phyloP scores from a whole-genome alignment of 257 asterid genomes.

The Solanum gandarillasii region DNA sequence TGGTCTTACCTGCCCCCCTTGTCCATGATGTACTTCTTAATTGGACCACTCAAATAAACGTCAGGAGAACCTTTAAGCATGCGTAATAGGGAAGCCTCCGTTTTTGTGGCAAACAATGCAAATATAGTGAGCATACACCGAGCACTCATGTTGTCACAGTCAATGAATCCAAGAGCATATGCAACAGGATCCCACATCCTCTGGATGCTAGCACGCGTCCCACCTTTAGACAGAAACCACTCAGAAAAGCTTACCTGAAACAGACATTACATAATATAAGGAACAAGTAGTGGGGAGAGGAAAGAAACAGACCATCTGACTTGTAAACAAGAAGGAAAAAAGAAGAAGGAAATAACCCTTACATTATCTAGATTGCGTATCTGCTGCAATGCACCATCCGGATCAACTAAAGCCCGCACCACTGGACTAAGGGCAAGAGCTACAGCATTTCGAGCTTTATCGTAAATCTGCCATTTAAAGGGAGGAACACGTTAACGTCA shows the following conservation, averaged over 20 bases:
- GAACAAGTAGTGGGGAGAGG: neutral
- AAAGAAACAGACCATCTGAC: neutral
- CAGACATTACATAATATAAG: slow-evolving; percentile 7
- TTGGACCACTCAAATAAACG: slow-evolving; percentile 92
- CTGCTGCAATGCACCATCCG: slow-evolving; percentile 85
- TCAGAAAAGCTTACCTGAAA: slow-evolving; percentile 88
- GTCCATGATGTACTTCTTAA: slow-evolving; percentile 65
- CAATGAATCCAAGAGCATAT: slow-evolving; percentile 97
- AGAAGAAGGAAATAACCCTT: slow-evolving; percentile 13
- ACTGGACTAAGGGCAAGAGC: slow-evolving; percentile 99
- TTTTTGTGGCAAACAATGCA: slow-evolving; percentile 90
- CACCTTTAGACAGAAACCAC: slow-evolving; percentile 97
- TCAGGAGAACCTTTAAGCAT: slow-evolving; percentile 99
- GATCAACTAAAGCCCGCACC: slow-evolving; percentile 95
- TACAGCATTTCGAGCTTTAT: slow-evolving; percentile 93
- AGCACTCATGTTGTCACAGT: slow-evolving; percentile 95
- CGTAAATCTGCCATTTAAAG: slow-evolving; percentile 52
- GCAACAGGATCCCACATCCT: slow-evolving; percentile 99
- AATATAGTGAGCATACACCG: slow-evolving; percentile 99
- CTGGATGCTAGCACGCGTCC: slow-evolving; percentile 86
- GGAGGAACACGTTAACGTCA: slow-evolving; percentile 1
- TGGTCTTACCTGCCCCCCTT: slow-evolving; percentile 81
- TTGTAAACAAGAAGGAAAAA: slow-evolving; percentile 1
- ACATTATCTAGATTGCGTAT: slow-evolving; percentile 78
- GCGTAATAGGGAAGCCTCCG: slow-evolving; percentile 97